Evolutionary conservation across 305 asterid genomes (phyloP), one percentile per base, ranked within the genome.

Genomic region (Solanum hybrid): DNA sequence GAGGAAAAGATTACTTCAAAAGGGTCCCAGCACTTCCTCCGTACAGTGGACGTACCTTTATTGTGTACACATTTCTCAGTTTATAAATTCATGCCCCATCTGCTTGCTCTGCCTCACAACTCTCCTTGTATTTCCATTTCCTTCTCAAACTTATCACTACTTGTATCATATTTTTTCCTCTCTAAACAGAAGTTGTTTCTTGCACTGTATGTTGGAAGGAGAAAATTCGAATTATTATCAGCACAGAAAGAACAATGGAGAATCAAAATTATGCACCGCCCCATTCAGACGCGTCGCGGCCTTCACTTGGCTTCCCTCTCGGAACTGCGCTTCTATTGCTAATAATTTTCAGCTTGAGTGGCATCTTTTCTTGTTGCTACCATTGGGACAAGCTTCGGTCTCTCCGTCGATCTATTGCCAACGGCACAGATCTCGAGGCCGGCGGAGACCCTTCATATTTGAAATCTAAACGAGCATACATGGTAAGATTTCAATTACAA

Each of bases 281-380:
- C 8, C 94, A 94, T 88, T 90, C 73, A 85, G 96, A 92, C 22
- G 92, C 94, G 3, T 96, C 97, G 3, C 96, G 97, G 40, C 97
- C 98, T 13, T 95, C 98, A 22, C 75, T 97, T 3, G 98, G 98
- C 2, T 96, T 97, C 82, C 99, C 99, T 5, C 95, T 97, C 3
- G 99, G 98, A 36, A 96, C 98, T 5, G 98, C 97, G 73, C 94
- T 95, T 3, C 92, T 97, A 1, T 88, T 97, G 93, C 94, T 97
- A 67, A 92, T 96, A 39, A 93, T 97, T 18, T 97, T 97, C 94
- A 93, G 95, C 92, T 92, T 97, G 93, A 96, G 98, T 90, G 99
- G 99, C 5, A 92, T 97, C 81, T 96, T 97, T 91, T 97, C 99
- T 22, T 97, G 97, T 91, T 97, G 97, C 90, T 97, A 95, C 93